Conservation (phyloP, 2,329 filamentous ascomycete genomes). For the Aspergillus bombycis region DNA sequence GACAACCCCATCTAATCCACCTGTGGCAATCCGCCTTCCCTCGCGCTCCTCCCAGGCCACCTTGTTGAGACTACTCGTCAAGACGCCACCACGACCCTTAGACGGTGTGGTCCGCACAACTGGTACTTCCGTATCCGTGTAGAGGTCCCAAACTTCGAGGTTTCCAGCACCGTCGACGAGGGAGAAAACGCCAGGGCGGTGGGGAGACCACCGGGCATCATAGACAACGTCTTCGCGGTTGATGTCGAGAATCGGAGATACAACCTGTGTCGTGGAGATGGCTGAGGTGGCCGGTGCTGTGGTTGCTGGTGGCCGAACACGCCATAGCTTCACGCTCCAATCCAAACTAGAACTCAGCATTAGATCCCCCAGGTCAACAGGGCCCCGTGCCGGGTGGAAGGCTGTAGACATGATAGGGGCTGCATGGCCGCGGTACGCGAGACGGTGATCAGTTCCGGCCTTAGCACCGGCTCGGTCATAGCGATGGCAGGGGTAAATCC, state of each 20-base stretch:
- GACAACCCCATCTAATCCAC: constrained; percentile 86
- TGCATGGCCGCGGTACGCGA: constrained; percentile 86
- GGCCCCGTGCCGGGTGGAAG: constrained; percentile 90
- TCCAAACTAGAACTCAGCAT: constrained; percentile 91
- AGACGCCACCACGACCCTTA: constrained; percentile 62
- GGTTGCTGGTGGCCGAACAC: constrained; percentile 65
- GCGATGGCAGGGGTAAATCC: constrained; percentile 92
- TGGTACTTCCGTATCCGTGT: constrained; percentile 88
- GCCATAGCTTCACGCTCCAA: constrained; percentile 98
- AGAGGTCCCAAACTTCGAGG: constrained; percentile 94
- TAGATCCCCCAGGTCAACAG: constrained; percentile 90
- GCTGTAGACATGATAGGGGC: constrained; percentile 95
- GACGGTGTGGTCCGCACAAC: constrained; percentile 78
- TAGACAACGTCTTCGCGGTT: constrained; percentile 95
- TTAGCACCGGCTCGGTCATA: constrained; percentile 98
- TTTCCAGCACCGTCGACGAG: constrained; percentile 91
- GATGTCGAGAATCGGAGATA: constrained; percentile 82
- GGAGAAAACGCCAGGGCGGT: constrained; percentile 91
- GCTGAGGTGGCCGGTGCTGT: constrained; percentile 43
- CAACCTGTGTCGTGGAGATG: constrained; percentile 50
- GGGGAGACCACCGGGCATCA: constrained; percentile 91
- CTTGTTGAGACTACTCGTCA: constrained; percentile 89
- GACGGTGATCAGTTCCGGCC: constrained; percentile 86
- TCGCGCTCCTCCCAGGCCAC: constrained; percentile 91
- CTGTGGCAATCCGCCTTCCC: constrained; percentile 83